These are phyloP conservation scores for Crucibulum laeve DNA, from an alignment of 768 basidiomycete genomes.

Conservation along the genomic window DNA sequence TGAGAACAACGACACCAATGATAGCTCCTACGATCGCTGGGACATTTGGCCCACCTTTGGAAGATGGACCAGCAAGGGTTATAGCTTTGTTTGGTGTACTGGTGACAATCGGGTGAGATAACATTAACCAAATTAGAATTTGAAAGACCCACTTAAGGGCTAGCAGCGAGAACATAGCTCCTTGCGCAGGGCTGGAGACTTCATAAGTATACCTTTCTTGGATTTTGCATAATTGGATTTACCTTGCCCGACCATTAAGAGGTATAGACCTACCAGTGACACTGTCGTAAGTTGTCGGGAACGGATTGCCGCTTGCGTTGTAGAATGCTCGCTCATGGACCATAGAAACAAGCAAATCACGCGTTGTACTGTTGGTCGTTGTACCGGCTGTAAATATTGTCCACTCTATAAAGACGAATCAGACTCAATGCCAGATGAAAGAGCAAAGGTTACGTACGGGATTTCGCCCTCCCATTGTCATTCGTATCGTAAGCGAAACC, in stretches of 20 bases:
- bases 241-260: background rate
- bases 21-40: background rate
- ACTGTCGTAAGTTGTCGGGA: conserved; percentile 19
- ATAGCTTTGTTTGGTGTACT: background rate
- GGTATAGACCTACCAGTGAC: background rate
- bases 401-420: conserved; percentile 36
- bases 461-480: conserved; percentile 13
- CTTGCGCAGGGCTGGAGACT: background rate
- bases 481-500: conserved; percentile 17
- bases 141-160: background rate
- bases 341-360: conserved; percentile 31
- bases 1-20: background rate
- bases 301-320: conserved; percentile 10
- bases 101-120: background rate
- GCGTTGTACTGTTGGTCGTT: conserved; percentile 22
- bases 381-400: conserved; percentile 43
- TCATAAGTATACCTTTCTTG: background rate
- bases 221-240: background rate
- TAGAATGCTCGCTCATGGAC: conserved; percentile 18
- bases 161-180: background rate
- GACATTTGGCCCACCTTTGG: background rate
- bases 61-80: background rate
- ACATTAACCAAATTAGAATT: background rate
- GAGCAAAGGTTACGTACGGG: conserved; percentile 10
- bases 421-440: background rate